Evolutionary conservation across 164 flowering plant genomes (phyloP).

Genomic region (Vitis labrusca): DNA sequence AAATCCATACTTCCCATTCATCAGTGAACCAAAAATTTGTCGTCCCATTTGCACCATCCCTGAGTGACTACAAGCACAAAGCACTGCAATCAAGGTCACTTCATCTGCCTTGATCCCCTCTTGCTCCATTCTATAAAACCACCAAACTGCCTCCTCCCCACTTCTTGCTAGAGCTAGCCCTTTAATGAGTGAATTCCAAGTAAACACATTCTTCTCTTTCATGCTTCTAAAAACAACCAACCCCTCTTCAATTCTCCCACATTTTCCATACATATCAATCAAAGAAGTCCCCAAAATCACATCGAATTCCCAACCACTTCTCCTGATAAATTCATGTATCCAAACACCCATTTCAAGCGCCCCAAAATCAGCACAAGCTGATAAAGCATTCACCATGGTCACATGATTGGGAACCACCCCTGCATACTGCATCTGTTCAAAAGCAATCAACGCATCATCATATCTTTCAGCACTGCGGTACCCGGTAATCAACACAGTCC

Average conservation of each 20-base stretch:
- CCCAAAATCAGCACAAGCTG: constrained; percentile 49
- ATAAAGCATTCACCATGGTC: constrained; percentile 57
- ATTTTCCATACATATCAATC: constrained; percentile 66
- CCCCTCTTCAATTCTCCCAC: constrained; percentile 53
- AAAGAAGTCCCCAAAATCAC: constrained; percentile 61
- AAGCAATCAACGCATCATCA: constrained; percentile 51
- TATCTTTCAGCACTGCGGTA: constrained; percentile 24
- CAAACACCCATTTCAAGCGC: constrained; percentile 61
- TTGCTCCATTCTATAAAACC: constrained; percentile 41
- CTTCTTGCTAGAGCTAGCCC: constrained; percentile 51
- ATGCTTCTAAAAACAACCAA: constrained; percentile 39
- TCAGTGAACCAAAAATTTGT: constrained; percentile 31
- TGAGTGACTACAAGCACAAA: constrained; percentile 51
- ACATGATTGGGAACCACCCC: constrained; percentile 58
- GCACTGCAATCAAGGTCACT: constrained; percentile 39
- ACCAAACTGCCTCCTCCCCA: constrained; percentile 43
- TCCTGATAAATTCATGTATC: constrained; percentile 47
- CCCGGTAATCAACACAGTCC: constrained; percentile 61
- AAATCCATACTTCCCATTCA: constrained; percentile 41
- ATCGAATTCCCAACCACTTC: constrained; percentile 53
- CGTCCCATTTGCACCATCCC: constrained; percentile 45
- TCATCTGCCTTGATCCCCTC: constrained; percentile 45
- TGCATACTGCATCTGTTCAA: constrained; percentile 47
- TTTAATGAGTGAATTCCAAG: constrained; percentile 58
- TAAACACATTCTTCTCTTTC: constrained; percentile 44